A percentile compares a stretch with the other conserved stretches of the same genome.
phyloP scores from a whole-genome alignment of 169 alveolate genomes.

The Amoebophrya sp. region DNA sequence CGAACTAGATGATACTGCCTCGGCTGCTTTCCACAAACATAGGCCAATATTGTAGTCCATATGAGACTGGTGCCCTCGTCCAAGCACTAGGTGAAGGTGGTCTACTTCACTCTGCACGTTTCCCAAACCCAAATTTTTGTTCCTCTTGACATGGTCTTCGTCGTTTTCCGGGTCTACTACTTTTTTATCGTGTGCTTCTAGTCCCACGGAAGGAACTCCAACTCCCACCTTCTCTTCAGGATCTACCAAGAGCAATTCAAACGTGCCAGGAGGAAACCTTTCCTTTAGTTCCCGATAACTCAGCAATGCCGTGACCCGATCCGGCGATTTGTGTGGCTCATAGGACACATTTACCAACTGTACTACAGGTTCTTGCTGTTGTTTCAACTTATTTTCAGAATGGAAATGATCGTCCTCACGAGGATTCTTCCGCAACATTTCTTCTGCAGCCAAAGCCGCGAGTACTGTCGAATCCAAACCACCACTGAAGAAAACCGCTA shows the following conservation, averaged over 20 bases:
- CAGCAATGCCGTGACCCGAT: not conserved
- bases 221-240: constrained; percentile 35
- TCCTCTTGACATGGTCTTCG: not conserved
- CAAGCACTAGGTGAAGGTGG: constrained; percentile 18
- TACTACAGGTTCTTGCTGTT: not conserved
- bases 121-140: not conserved
- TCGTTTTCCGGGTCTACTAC: not conserved
- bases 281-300: not conserved
- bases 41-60: constrained; percentile 50
- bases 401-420: too few species aligned
- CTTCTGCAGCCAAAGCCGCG: constrained; percentile 24
- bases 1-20: not conserved
- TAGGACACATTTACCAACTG: not conserved
- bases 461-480: constrained; percentile 50
- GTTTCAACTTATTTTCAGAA: not conserved
- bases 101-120: not conserved
- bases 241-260: constrained; percentile 34
- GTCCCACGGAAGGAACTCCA: too few species aligned
- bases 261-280: constrained; percentile 23
- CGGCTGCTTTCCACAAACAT: constrained; percentile 41
- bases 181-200: too few species aligned
- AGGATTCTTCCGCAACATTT: too few species aligned
- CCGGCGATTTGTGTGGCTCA: not conserved
- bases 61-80: constrained; percentile 38
- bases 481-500: constrained; percentile 49